phyloP scores from a whole-genome alignment of 352 stramenopile species.

The Phytophthora sp. region DNA sequence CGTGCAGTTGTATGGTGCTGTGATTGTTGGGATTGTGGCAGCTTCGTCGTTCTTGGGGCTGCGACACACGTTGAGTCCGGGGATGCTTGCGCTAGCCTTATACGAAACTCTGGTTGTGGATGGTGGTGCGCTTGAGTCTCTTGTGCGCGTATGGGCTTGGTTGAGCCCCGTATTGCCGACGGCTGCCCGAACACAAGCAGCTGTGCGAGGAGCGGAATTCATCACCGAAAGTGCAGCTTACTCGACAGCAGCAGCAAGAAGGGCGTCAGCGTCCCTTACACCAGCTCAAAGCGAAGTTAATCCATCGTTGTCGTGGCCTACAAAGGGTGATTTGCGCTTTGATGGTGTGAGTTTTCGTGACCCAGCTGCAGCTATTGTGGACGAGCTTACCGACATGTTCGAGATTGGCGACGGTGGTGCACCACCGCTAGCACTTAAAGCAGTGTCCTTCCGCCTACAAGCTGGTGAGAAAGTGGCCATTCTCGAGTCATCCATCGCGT shows the following conservation, averaged over 20 bases:
- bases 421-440: conserved; percentile 41
- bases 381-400: conserved; percentile 35
- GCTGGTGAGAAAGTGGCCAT: conserved; percentile 92
- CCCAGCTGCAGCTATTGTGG: conserved; percentile 34
- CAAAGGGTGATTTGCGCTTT: conserved; percentile 86
- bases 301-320: conserved; percentile 80
- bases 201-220: conserved; percentile 28
- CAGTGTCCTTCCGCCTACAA: conserved; percentile 78
- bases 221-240: conserved; percentile 30
- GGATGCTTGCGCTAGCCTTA: conserved; percentile 90
- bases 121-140: conserved; percentile 81
- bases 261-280: conserved; percentile 21
- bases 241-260: conserved; percentile 24
- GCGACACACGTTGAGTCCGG: conserved; percentile 52
- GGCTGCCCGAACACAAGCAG: conserved; percentile 29
- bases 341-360: conserved; percentile 93
- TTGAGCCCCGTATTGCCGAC: conserved; percentile 35
- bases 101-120: conserved; percentile 92
- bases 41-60: conserved; percentile 43
- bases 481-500: conserved; percentile 88
- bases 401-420: conserved; percentile 60
- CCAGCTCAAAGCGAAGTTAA: conserved; percentile 36
- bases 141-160: conserved; percentile 86
- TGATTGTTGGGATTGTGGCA: conserved; percentile 59
- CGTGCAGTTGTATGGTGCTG: conserved; percentile 61